These are phyloP conservation scores for Colletotrichum tamarilloi DNA, from an alignment of 2,329 filamentous ascomycete species.

Conservation along the genomic window DNA sequence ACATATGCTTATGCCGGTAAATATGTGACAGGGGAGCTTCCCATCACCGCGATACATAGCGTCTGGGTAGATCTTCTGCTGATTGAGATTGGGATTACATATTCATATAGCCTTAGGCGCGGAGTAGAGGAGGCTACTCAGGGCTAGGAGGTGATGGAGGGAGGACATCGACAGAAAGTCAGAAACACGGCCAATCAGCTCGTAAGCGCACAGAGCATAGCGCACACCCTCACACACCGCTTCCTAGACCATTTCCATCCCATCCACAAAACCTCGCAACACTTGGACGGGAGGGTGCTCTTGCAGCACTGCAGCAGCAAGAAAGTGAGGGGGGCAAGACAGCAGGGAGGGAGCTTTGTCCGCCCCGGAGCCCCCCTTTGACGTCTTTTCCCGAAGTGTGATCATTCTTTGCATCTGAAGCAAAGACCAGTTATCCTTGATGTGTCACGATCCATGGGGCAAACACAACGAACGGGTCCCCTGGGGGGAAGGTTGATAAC, in stretches of 20 bases:
- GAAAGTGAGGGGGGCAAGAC: neutral
- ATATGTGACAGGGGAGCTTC: neutral
- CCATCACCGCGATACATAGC: neutral
- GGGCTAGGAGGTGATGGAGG: too few relatives aligned
- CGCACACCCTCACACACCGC: neutral
- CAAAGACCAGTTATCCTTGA: conserved; percentile 26
- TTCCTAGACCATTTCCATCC: neutral
- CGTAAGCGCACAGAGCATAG: neutral
- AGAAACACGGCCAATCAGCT: neutral
- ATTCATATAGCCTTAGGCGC: neutral
- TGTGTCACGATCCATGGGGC: conserved; percentile 7
- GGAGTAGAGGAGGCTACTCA: neutral
- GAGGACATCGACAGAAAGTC: neutral
- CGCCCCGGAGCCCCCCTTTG: neutral
- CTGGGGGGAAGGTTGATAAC: conserved; percentile 18
- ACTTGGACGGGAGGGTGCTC: neutral
- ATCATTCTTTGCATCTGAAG: neutral
- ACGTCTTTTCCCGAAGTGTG: neutral
- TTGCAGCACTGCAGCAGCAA: neutral
- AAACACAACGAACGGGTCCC: conserved; percentile 19
- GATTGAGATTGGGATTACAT: neutral
- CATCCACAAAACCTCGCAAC: conserved; percentile 2
- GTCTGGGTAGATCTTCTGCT: neutral
- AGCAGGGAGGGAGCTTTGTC: conserved; percentile 7
- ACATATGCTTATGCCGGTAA: neutral